Evolutionary conservation across 306 rosid species (phyloP).

Genomic region (Lathyrus oleraceus): DNA sequence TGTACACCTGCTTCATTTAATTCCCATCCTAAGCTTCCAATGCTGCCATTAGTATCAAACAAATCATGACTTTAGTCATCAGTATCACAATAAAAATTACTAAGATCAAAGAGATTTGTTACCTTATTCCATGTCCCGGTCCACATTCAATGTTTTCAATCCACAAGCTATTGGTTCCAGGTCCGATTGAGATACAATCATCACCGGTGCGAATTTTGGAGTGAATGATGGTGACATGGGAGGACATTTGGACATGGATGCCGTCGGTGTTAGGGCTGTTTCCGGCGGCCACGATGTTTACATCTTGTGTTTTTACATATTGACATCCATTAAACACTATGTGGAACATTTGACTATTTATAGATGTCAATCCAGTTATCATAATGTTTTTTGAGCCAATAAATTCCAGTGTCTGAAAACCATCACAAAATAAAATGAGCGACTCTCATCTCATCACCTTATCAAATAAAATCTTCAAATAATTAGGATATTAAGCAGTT

Average conservation of each 20-base stretch:
- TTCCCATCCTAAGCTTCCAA: constrained; percentile 63
- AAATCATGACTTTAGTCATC: background rate
- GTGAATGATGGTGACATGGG: constrained; percentile 44
- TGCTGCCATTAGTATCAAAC: constrained; percentile 44
- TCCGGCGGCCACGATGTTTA: constrained; percentile 43
- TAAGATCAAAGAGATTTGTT: too few relatives aligned
- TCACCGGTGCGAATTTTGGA: constrained; percentile 65
- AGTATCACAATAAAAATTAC: too few relatives aligned
- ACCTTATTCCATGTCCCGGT: constrained; percentile 76
- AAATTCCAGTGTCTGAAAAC: constrained; percentile 36
- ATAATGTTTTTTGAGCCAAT: constrained; percentile 49
- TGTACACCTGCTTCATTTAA: constrained; percentile 54
- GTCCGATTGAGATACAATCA: constrained; percentile 72
- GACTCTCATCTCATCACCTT: background rate
- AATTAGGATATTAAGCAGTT: too few relatives aligned
- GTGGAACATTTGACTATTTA: constrained; percentile 65
- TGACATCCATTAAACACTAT: constrained; percentile 50
- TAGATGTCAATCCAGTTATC: constrained; percentile 51
- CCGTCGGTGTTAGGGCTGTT: constrained; percentile 80
- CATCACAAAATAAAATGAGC: background rate
- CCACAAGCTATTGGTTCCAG: constrained; percentile 64
- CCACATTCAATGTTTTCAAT: constrained; percentile 61
- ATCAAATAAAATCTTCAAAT: background rate
- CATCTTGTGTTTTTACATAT: constrained; percentile 46
- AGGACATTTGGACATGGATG: constrained; percentile 60